Conservation (phyloP, 192 early-diverging fungal genomes). For the Rhizophagus clarus region DNA sequence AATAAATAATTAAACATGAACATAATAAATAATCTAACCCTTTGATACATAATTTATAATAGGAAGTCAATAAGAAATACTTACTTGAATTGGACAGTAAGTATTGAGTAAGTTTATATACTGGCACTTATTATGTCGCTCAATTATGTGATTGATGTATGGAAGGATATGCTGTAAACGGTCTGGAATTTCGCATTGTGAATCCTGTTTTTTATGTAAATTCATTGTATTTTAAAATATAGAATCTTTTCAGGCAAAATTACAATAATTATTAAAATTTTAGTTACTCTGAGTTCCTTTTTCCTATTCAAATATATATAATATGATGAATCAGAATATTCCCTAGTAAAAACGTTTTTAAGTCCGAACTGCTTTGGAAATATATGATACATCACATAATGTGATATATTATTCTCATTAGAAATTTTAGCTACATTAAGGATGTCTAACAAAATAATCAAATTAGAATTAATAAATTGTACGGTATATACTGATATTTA, state of each 20-base stretch:
- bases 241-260: neutral
- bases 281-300: neutral
- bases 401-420: neutral
- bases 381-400: neutral
- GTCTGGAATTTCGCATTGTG: neutral
- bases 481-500: neutral
- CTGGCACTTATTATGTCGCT: neutral
- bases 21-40: neutral
- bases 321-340: neutral
- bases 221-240: neutral
- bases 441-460: conserved; percentile 4
- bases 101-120: neutral
- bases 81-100: neutral
- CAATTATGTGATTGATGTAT: neutral
- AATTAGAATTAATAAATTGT: neutral
- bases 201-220: neutral
- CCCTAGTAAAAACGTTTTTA: neutral
- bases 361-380: conserved; percentile 21
- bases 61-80: too few relatives aligned
- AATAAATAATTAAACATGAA: neutral
- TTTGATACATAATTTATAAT: too few relatives aligned
- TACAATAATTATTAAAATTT: neutral
- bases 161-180: neutral
- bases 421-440: neutral
- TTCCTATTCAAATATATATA: neutral